These are phyloP conservation scores for Candida manassasensis DNA, from an alignment of 805 yeast genomes.

Conservation along the genomic window DNA sequence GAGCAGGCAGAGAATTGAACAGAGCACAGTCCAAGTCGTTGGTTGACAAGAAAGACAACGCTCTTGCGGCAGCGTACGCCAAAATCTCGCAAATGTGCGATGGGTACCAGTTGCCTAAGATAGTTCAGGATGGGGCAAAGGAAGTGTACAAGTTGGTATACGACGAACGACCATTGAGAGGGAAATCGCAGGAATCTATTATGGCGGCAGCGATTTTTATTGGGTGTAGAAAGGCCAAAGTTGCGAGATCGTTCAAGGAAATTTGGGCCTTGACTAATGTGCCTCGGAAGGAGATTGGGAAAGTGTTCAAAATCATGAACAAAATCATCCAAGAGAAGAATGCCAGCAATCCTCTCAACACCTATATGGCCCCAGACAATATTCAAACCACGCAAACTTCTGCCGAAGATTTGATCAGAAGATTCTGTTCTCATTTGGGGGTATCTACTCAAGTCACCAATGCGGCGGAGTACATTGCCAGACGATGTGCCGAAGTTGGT, in stretches of 20 bases:
- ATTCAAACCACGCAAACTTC: slow-evolving; percentile 76
- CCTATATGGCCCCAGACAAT: slow-evolving; percentile 41
- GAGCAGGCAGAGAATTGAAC: slow-evolving; percentile 82
- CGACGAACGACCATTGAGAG: slow-evolving; percentile 80
- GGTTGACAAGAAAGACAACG: slow-evolving; percentile 84
- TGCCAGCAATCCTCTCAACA: slow-evolving; percentile 41
- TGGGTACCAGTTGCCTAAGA: slow-evolving; percentile 89
- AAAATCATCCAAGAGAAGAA: slow-evolving; percentile 51
- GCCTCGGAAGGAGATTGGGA: slow-evolving; percentile 91
- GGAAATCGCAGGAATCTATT: slow-evolving; percentile 87
- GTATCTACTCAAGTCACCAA: slow-evolving; percentile 77
- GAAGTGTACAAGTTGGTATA: slow-evolving; percentile 90
- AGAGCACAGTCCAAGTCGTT: slow-evolving; percentile 84
- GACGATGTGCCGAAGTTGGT: slow-evolving; percentile 84
- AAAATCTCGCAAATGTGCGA: slow-evolving; percentile 95
- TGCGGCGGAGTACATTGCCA: slow-evolving; percentile 90
- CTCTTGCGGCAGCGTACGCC: slow-evolving; percentile 82
- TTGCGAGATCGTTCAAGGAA: slow-evolving; percentile 92
- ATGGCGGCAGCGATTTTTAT: slow-evolving; percentile 95
- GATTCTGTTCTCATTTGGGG: slow-evolving; percentile 95
- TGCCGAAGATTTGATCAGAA: slow-evolving; percentile 90
- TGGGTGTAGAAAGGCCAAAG: slow-evolving; percentile 92
- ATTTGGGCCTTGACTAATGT: slow-evolving; percentile 93
- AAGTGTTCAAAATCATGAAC: slow-evolving; percentile 80
- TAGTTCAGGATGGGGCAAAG: slow-evolving; percentile 96